Percentiles rank a stretch among this genome's conserved stretches.
Evolutionary conservation across 148 eudicot species (phyloP).

Genomic region (Diospyros lotus): DNA sequence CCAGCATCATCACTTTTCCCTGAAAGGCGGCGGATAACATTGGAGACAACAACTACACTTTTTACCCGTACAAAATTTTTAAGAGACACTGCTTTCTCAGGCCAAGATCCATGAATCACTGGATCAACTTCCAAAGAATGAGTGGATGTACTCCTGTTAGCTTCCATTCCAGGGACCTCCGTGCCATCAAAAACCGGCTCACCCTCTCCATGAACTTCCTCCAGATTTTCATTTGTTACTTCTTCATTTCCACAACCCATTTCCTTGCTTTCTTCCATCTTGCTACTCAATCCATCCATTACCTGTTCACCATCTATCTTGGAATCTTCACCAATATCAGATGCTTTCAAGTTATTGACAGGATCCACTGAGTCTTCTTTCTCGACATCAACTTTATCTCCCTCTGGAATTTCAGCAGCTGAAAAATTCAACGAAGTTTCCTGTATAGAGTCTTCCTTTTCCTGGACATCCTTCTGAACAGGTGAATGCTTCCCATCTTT

Average conservation of each 20-base stretch:
- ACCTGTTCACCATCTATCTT: background rate
- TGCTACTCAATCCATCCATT: constrained; percentile 1
- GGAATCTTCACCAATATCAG: background rate
- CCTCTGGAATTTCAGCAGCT: constrained; percentile 10
- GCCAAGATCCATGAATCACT: constrained; percentile 27
- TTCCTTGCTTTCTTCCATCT: constrained; percentile 11
- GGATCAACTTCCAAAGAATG: constrained; percentile 18
- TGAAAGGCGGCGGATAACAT: constrained; percentile 40
- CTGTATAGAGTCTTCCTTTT: background rate
- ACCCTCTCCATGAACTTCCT: constrained; percentile 19
- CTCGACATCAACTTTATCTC: constrained; percentile 11
- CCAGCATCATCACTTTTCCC: constrained; percentile 29
- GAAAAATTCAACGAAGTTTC: constrained; percentile 1
- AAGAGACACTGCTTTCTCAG: constrained; percentile 37
- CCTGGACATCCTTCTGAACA: constrained; percentile 10
- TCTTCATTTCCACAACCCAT: constrained; percentile 12
- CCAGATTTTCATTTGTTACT: constrained; percentile 8
- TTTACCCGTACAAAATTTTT: constrained; percentile 33
- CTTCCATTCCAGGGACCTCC: constrained; percentile 41
- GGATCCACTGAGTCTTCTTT: constrained; percentile 13
- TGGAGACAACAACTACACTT: constrained; percentile 36
- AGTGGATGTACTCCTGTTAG: constrained; percentile 22
- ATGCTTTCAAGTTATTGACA: constrained; percentile 5
- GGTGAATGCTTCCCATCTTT: background rate
- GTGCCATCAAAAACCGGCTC: constrained; percentile 53